These are phyloP conservation scores for Exophiala xenobiotica DNA, from an alignment of 2,329 filamentous ascomycete species.

Conservation along the genomic window DNA sequence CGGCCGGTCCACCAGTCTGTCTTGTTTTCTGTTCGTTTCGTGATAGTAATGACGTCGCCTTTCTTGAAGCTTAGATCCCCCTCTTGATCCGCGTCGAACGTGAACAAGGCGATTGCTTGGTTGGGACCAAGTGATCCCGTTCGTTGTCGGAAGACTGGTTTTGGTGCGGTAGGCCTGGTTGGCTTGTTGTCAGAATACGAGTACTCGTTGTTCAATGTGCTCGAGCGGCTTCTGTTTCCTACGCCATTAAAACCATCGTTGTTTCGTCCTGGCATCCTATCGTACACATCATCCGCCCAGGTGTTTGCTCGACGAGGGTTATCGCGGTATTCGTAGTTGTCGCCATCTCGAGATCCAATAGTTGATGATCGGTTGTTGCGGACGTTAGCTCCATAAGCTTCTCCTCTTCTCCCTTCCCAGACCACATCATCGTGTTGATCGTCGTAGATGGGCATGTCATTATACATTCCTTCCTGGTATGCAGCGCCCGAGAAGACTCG, in stretches of 20 bases:
- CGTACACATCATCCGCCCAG: conserved; percentile 52
- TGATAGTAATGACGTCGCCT: conserved; percentile 89
- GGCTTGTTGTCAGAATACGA: conserved; percentile 64
- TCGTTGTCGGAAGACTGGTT: conserved; percentile 70
- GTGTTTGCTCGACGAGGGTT: conserved; percentile 47
- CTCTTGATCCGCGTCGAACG: conserved; percentile 89
- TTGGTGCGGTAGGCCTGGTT: conserved; percentile 78
- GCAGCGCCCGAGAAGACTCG: conserved; percentile 72
- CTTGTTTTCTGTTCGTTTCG: conserved; percentile 90
- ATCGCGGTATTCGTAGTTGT: conserved; percentile 57
- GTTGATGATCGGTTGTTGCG: conserved; percentile 59
- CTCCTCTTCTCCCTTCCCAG: conserved; percentile 74
- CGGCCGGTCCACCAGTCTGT: conserved; percentile 98
- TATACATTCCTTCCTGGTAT: conserved; percentile 73
- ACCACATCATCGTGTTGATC: conserved; percentile 77
- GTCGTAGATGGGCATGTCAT: conserved; percentile 88
- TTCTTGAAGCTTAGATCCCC: conserved; percentile 96
- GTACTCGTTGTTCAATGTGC: conserved; percentile 49
- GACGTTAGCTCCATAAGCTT: conserved; percentile 67
- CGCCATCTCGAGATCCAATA: conserved; percentile 44
- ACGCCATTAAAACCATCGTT: conserved; percentile 38
- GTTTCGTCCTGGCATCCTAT: conserved; percentile 36
- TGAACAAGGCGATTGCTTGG: conserved; percentile 87
- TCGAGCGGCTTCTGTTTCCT: conserved; percentile 40
- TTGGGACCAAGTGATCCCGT: conserved; percentile 57